phyloP scores from a whole-genome alignment of 345 rosid species.

The Moringa oleifera region DNA sequence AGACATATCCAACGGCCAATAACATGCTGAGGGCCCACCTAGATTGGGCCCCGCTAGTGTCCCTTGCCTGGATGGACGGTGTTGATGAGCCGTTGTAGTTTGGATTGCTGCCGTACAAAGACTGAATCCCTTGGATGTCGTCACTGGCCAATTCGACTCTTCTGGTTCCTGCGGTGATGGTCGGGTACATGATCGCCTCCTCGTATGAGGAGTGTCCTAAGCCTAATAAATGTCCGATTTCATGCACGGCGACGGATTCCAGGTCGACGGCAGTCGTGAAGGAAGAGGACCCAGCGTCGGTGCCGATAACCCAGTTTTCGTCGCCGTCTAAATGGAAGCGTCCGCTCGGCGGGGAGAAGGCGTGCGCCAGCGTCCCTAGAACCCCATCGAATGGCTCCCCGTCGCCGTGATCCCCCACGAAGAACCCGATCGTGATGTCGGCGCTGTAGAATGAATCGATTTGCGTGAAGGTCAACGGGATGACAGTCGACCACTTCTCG shows the following conservation, averaged over 20 bases:
- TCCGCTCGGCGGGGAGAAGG: constrained; percentile 87
- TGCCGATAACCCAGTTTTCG: constrained; percentile 70
- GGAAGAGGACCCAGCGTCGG: constrained; percentile 28
- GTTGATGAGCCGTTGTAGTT: constrained; percentile 45
- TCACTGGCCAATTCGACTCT: constrained; percentile 57
- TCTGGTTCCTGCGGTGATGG: constrained; percentile 52
- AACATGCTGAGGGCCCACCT: background rate
- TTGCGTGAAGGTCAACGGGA: constrained; percentile 55
- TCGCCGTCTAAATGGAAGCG: constrained; percentile 64
- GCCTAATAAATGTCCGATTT: constrained; percentile 91
- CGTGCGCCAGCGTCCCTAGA: constrained; percentile 84
- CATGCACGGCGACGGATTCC: constrained; percentile 92
- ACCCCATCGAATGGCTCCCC: constrained; percentile 92
- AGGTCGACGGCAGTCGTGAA: constrained; percentile 57
- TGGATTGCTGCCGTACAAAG: constrained; percentile 76
- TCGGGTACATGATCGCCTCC: constrained; percentile 79
- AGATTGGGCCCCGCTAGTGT: constrained; percentile 19
- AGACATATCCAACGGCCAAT: constrained; percentile 32
- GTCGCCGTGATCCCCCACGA: constrained; percentile 79
- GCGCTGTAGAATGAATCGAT: constrained; percentile 26
- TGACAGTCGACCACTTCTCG: constrained; percentile 62
- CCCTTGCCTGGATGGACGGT: constrained; percentile 40
- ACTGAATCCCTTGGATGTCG: constrained; percentile 67
- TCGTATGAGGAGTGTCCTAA: constrained; percentile 84
- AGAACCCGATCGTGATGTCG: constrained; percentile 70